Evolutionary conservation across 345 rosid species (phyloP).

Genomic region (Moringa oleifera): DNA sequence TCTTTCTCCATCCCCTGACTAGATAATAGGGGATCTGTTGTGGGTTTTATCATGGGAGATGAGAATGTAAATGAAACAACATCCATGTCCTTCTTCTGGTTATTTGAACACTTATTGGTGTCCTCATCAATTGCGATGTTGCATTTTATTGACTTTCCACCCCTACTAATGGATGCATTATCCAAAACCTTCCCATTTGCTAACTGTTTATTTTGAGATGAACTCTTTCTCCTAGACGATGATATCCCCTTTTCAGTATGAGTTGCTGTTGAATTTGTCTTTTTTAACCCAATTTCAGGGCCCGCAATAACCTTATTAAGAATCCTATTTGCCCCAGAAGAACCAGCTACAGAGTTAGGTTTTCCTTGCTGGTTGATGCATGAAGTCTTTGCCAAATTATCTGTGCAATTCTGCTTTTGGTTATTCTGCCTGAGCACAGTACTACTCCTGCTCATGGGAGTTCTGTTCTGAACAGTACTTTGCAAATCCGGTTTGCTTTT

Average conservation of each 20-base stretch:
- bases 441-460: constrained; percentile 24
- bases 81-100: constrained; percentile 48
- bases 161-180: constrained; percentile 28
- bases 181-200: constrained; percentile 30
- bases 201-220: constrained; percentile 36
- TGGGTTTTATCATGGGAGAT: constrained; percentile 55
- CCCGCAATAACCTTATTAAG: constrained; percentile 33
- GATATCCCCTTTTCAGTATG: constrained; percentile 32
- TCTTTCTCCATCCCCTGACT: constrained; percentile 22
- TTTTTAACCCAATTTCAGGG: constrained; percentile 31
- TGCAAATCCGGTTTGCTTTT: constrained; percentile 32
- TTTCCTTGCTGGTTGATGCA: constrained; percentile 34
- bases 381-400: constrained; percentile 29
- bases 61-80: constrained; percentile 87
- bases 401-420: constrained; percentile 70
- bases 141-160: constrained; percentile 36
- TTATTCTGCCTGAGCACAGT: constrained; percentile 53
- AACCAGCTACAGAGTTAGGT: constrained; percentile 26
- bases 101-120: constrained; percentile 21
- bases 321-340: constrained; percentile 29
- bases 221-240: constrained; percentile 33
- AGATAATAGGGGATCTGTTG: constrained; percentile 28
- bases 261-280: constrained; percentile 19
- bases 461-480: constrained; percentile 35
- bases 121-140: constrained; percentile 33